Conservation (phyloP, 306 rosid genomes). For the Cyamopsis tetragonoloba region DNA sequence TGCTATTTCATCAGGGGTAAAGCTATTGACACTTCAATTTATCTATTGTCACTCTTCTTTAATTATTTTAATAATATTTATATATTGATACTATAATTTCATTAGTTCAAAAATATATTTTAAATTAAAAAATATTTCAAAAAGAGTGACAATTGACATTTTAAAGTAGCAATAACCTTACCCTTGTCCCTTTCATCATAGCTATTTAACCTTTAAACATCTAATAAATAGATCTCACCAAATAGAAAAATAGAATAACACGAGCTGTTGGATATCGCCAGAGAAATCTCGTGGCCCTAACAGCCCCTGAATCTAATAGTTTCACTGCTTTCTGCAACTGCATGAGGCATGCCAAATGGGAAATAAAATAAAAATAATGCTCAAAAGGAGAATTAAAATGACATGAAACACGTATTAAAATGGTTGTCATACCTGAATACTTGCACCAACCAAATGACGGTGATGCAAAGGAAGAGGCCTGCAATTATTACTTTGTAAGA, state of each 20-base stretch:
- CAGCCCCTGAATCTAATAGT: conserved; percentile 87
- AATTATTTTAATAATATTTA: too few species aligned
- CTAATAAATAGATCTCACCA: conserved; percentile 48
- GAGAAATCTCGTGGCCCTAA: conserved; percentile 95
- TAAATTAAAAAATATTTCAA: too few species aligned
- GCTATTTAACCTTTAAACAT: background rate
- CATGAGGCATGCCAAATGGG: conserved; percentile 30
- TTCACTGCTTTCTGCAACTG: conserved; percentile 95
- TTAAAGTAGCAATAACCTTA: too few species aligned
- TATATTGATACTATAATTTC: too few species aligned
- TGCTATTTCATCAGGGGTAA: too few species aligned
- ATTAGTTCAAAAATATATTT: too few species aligned
- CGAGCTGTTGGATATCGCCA: conserved; percentile 97
- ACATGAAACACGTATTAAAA: conserved; percentile 8
- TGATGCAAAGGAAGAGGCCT: conserved; percentile 94
- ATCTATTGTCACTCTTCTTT: too few species aligned
- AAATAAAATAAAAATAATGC: conserved; percentile 19
- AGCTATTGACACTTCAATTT: too few species aligned
- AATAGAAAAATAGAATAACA: conserved; percentile 66
- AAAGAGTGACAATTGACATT: too few species aligned
- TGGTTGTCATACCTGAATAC: conserved; percentile 58
- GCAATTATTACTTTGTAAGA: conserved; percentile 30
- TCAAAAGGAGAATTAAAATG: background rate
- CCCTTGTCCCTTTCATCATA: too few species aligned
- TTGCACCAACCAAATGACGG: conserved; percentile 87